Evolutionary conservation across 2,329 filamentous ascomycete species (phyloP).

Genomic region (Aspergillus neoniger): DNA sequence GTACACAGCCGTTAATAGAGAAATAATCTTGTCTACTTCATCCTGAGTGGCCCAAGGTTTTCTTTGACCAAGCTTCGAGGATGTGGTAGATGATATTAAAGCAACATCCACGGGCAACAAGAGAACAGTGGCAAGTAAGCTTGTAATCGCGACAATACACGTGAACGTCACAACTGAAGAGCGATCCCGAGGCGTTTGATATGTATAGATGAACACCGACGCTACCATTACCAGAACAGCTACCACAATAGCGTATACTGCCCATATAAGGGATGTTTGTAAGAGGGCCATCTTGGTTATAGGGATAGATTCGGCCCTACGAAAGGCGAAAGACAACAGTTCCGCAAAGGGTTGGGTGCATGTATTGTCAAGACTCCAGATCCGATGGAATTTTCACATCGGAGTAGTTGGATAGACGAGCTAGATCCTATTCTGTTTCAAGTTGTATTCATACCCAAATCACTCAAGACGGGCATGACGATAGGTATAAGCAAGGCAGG

Average conservation of each 20-base stretch:
- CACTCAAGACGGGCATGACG: not conserved
- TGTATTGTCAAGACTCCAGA: not conserved
- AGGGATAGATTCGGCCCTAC: conserved; percentile 4
- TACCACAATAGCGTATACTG: conserved; percentile 83
- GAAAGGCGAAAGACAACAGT: conserved; percentile 12
- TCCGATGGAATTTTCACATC: not conserved
- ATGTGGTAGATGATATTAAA: conserved; percentile 84
- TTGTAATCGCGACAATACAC: conserved; percentile 82
- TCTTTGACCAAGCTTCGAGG: conserved; percentile 73
- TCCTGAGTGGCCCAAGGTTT: conserved; percentile 93
- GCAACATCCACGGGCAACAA: conserved; percentile 94
- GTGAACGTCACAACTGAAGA: conserved; percentile 79
- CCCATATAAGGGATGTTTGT: conserved; percentile 91
- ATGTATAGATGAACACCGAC: conserved; percentile 83
- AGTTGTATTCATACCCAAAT: not conserved
- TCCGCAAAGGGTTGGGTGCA: not conserved
- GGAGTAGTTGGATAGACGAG: not conserved
- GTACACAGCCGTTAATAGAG: conserved; percentile 84
- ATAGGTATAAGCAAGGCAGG: not conserved
- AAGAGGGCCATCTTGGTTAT: conserved; percentile 63
- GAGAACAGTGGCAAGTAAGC: conserved; percentile 86
- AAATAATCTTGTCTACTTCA: conserved; percentile 73
- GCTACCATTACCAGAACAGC: conserved; percentile 74
- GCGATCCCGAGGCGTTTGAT: conserved; percentile 85
- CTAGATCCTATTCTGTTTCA: not conserved